A percentile compares a stretch with the other conserved stretches of the same genome.
Conservation (phyloP, 2,329 filamentous ascomycete genomes). For the Clarireedia monteithiana region DNA sequence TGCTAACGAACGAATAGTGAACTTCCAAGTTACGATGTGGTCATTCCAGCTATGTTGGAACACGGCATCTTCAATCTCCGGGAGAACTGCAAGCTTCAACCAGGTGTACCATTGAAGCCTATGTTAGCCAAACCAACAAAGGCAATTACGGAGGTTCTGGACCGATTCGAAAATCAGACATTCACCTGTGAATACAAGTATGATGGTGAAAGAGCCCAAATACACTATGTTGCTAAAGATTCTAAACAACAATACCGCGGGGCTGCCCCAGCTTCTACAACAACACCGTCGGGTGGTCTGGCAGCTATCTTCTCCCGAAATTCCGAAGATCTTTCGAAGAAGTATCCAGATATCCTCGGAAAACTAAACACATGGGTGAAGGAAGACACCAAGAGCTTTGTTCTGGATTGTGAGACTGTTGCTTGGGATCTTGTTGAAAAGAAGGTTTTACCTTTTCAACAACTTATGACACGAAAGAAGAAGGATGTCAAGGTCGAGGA, state of each 20-base stretch:
- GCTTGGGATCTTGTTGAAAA: slow-evolving; percentile 94
- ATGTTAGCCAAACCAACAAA: slow-evolving; percentile 99
- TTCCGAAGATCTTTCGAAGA: slow-evolving; percentile 93
- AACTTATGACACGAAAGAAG: slow-evolving; percentile 94
- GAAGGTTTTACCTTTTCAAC: slow-evolving; percentile 94
- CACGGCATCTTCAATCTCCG: slow-evolving; percentile 77
- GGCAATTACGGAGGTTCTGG: slow-evolving; percentile 92
- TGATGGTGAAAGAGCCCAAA: slow-evolving; percentile 95
- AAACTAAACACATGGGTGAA: slow-evolving; percentile 90
- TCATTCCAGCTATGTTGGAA: slow-evolving; percentile 82
- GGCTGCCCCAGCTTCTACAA: slow-evolving; percentile 50
- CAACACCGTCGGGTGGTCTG: slow-evolving; percentile 50
- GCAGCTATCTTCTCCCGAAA: slow-evolving; percentile 95
- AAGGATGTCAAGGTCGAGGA: slow-evolving; percentile 96
- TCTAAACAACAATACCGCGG: slow-evolving; percentile 61
- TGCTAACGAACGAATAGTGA: slow-evolving; percentile 53
- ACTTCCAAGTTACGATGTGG: slow-evolving; percentile 88
- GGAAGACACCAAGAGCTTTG: slow-evolving; percentile 83
- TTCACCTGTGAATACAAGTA: slow-evolving; percentile 99
- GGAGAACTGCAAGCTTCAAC: slow-evolving; percentile 83
- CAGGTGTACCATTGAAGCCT: slow-evolving; percentile 90
- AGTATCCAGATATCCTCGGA: slow-evolving; percentile 90
- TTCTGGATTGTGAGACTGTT: slow-evolving; percentile 96
- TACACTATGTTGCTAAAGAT: slow-evolving; percentile 88
- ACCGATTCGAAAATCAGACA: slow-evolving; percentile 88